Percentiles rank a stretch among this genome's conserved stretches.
Conservation (phyloP, 495 filamentous ascomycete genomes). For the Penicillium alfredii region DNA sequence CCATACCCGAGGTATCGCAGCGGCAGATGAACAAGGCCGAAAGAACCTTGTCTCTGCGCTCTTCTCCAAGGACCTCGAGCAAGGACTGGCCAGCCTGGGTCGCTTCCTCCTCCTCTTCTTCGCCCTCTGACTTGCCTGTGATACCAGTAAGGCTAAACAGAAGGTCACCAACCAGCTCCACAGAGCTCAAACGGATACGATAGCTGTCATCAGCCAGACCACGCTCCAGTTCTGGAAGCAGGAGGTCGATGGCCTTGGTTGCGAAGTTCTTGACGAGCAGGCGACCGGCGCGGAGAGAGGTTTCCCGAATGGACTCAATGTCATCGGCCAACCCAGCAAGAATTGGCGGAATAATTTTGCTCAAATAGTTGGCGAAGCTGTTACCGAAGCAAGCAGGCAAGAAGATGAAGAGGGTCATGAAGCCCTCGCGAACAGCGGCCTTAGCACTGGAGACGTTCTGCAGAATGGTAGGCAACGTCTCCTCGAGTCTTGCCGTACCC, state of each 20-base stretch:
- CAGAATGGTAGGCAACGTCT: conserved; percentile 91
- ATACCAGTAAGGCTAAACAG: conserved; percentile 98
- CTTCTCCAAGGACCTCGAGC: conserved; percentile 87
- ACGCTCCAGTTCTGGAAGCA: conserved; percentile 90
- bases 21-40: conserved; percentile 96
- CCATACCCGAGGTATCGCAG: conserved; percentile 90
- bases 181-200: conserved; percentile 93
- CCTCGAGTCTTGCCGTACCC: conserved; percentile 85
- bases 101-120: conserved; percentile 71
- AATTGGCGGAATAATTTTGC: conserved; percentile 93
- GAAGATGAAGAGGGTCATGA: conserved; percentile 99
- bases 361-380: conserved; percentile 93
- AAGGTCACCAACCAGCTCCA: conserved; percentile 93
- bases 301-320: conserved; percentile 90
- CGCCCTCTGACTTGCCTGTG: conserved; percentile 72
- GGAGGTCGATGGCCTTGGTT: conserved; percentile 83
- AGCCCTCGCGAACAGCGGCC: conserved; percentile 85
- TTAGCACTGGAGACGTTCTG: conserved; percentile 94
- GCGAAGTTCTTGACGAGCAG: conserved; percentile 97
- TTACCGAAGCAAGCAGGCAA: conserved; percentile 98
- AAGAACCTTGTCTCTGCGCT: conserved; percentile 89
- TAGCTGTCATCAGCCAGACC: conserved; percentile 93
- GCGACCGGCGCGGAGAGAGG: conserved; percentile 84
- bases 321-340: conserved; percentile 92
- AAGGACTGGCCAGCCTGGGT: conserved; percentile 84